These are phyloP conservation scores for Suillus brevipes DNA, from an alignment of 768 basidiomycete species.

Conservation along the genomic window DNA sequence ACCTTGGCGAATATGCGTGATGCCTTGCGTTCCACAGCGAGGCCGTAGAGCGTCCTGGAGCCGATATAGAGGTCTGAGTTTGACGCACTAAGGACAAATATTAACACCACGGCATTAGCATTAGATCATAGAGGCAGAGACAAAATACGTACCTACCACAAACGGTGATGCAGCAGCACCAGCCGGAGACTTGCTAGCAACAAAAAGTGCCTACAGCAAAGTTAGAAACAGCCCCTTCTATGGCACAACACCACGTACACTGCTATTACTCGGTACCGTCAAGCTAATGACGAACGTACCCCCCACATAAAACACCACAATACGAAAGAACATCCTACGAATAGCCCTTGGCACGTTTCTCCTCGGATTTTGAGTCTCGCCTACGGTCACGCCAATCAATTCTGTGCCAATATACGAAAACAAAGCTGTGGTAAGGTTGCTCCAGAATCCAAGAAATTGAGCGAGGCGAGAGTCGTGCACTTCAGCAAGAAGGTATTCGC, in stretches of 20 bases:
- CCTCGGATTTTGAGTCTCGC: slow-evolving; percentile 44
- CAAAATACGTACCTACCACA: slow-evolving; percentile 45
- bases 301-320: slow-evolving; percentile 33
- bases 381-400: slow-evolving; percentile 37
- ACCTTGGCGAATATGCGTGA: slow-evolving; percentile 41
- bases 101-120: slow-evolving; percentile 40
- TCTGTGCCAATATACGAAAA: slow-evolving; percentile 43
- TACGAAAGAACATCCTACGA: slow-evolving; percentile 39
- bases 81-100: slow-evolving; percentile 46
- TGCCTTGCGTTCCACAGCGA: slow-evolving; percentile 48
- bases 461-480: slow-evolving; percentile 36
- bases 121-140: no score
- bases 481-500: slow-evolving; percentile 28
- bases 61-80: slow-evolving; percentile 64
- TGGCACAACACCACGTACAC: slow-evolving; percentile 25
- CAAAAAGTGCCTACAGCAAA: slow-evolving; percentile 26
- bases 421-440: slow-evolving; percentile 29
- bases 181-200: slow-evolving; percentile 25
- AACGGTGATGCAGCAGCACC: slow-evolving; percentile 37
- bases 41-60: slow-evolving; percentile 47
- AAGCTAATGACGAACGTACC: slow-evolving; percentile 41
- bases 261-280: slow-evolving; percentile 41
- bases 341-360: slow-evolving; percentile 42
- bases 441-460: slow-evolving; percentile 35
- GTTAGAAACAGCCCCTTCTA: slow-evolving; percentile 13